A percentile compares a stretch with the other conserved stretches of the same genome.
Evolutionary conservation across 2,329 filamentous ascomycete species (phyloP).

Genomic region (Venturia nashicola): DNA sequence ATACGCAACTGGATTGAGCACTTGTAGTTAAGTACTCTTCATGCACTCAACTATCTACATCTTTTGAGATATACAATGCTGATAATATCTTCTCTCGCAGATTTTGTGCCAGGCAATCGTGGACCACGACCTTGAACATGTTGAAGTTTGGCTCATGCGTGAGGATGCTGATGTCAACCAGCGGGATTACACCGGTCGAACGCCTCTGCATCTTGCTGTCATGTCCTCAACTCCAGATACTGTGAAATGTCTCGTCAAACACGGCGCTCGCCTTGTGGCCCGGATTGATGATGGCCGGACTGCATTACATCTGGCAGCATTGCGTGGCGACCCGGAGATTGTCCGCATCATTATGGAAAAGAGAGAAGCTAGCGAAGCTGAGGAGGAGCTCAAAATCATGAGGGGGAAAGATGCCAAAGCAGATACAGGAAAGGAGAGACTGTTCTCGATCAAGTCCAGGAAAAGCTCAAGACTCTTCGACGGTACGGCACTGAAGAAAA

Average conservation of each 20-base stretch:
- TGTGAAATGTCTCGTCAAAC: slow-evolving; percentile 58
- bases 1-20: no score
- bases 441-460: slow-evolving; percentile 48
- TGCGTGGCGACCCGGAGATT: slow-evolving; percentile 55
- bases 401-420: slow-evolving; percentile 6
- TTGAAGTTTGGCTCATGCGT: slow-evolving; percentile 56
- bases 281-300: slow-evolving; percentile 70
- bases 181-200: slow-evolving; percentile 66
- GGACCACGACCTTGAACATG: slow-evolving; percentile 56
- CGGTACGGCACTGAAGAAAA: slow-evolving; percentile 23
- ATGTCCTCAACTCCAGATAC: slow-evolving; percentile 57
- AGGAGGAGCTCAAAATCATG: slow-evolving; percentile 39
- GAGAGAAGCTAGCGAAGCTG: slow-evolving; percentile 61
- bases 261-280: slow-evolving; percentile 59
- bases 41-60: no score
- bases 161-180: slow-evolving; percentile 59
- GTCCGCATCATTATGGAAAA: slow-evolving; percentile 60
- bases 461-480: slow-evolving; percentile 38
- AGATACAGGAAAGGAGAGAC: slow-evolving; percentile 30
- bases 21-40: no score
- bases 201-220: slow-evolving; percentile 66
- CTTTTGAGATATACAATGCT: no score
- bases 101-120: slow-evolving; percentile 68
- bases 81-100: no score
- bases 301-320: slow-evolving; percentile 69